phyloP scores from a whole-genome alignment of 306 rosid genomes.

The Luffa acutangula region DNA sequence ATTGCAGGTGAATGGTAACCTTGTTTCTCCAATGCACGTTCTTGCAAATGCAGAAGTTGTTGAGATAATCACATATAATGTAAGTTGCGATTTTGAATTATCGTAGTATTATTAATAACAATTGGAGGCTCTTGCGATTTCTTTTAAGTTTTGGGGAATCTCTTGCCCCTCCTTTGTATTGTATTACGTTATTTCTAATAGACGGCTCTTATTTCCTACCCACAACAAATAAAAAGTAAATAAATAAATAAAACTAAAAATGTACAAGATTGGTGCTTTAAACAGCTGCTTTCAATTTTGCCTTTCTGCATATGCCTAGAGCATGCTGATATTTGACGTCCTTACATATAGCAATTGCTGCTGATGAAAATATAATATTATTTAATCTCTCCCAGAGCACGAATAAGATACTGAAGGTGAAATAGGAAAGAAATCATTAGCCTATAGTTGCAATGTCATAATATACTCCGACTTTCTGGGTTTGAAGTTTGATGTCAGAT shows the following conservation, averaged over 20 bases:
- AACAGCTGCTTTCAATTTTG: background rate
- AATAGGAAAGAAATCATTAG: background rate
- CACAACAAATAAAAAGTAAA: background rate
- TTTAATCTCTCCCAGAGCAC: background rate
- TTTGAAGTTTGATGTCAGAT: background rate
- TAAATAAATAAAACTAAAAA: background rate
- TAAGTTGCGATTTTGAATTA: slow-evolving; percentile 32
- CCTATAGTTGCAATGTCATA: background rate
- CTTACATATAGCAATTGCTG: background rate
- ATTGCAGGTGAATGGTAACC: slow-evolving; percentile 93
- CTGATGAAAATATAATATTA: background rate
- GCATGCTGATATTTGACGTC: background rate
- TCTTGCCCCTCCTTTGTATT: background rate
- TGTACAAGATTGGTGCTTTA: slow-evolving; percentile 30
- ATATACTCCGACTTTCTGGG: background rate
- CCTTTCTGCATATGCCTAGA: background rate
- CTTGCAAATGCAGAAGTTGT: slow-evolving; percentile 99
- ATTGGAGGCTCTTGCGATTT: background rate
- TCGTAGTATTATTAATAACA: background rate
- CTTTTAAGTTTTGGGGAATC: background rate
- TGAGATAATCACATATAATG: slow-evolving; percentile 94
- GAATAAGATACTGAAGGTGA: background rate
- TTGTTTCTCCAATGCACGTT: slow-evolving; percentile 69
- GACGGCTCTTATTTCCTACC: background rate
- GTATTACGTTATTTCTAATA: background rate